phyloP scores from a whole-genome alignment of 2,329 filamentous ascomycete genomes.

The Lachnellula arida region DNA sequence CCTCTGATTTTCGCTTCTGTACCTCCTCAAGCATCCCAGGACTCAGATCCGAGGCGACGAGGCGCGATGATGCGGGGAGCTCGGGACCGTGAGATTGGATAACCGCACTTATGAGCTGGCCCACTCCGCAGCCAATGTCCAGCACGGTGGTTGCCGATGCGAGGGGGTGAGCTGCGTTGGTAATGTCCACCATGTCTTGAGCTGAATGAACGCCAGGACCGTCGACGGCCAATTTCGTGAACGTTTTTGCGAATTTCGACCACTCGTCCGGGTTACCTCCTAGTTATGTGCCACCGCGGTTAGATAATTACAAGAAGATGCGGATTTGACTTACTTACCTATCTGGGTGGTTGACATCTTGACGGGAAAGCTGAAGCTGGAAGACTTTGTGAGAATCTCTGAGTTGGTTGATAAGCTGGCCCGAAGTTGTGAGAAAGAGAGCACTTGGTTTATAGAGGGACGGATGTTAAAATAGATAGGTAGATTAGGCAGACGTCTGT shows the following conservation, averaged over 20 bases:
- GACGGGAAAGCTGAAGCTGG: too few species aligned
- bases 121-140: constrained; percentile 2
- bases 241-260: neutral
- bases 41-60: constrained; percentile 1
- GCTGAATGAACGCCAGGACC: neutral
- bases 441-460: too few species aligned
- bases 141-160: neutral
- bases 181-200: neutral
- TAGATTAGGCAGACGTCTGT: too few species aligned
- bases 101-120: neutral
- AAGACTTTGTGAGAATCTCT: too few species aligned
- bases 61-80: neutral
- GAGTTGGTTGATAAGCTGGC: too few species aligned
- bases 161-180: neutral
- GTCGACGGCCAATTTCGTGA: neutral
- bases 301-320: too few species aligned
- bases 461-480: too few species aligned
- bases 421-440: too few species aligned
- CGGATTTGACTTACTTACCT: too few species aligned
- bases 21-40: constrained; percentile 4
- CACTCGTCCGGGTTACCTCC: neutral
- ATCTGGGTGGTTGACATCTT: too few species aligned
- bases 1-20: neutral
- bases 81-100: neutral
- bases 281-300: neutral